Evolutionary conservation across 345 rosid genomes (phyloP).

Genomic region (Excoecaria cochinchinensis): DNA sequence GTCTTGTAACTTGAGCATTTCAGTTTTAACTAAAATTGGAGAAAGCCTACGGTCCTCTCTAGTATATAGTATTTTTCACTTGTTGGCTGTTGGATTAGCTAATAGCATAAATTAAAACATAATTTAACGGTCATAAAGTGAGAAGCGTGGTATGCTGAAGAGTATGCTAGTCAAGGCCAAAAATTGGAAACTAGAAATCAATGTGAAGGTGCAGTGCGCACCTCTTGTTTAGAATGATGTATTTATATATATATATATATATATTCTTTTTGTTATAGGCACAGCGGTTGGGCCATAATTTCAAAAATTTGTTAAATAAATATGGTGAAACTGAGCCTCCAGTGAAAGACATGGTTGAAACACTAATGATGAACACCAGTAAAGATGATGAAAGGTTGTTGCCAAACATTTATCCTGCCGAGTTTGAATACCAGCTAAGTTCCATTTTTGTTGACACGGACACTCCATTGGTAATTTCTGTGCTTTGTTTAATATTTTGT

Average conservation of each 20-base stretch:
- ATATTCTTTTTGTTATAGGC: constrained; percentile 35
- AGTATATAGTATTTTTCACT: too few relatives aligned
- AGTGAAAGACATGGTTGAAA: constrained; percentile 43
- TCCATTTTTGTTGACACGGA: constrained; percentile 55
- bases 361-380: constrained; percentile 55
- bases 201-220: not conserved
- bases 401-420: constrained; percentile 42
- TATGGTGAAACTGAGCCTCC: constrained; percentile 47
- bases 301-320: constrained; percentile 36
- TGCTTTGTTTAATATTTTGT: not conserved
- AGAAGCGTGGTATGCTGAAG: too few relatives aligned
- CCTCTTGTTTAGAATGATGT: too few relatives aligned
- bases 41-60: too few relatives aligned
- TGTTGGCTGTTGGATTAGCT: too few relatives aligned
- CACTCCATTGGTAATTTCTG: constrained; percentile 35
- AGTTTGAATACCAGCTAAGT: constrained; percentile 48
- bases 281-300: constrained; percentile 46
- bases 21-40: too few relatives aligned
- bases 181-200: not conserved
- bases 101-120: too few relatives aligned
- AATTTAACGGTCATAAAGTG: too few relatives aligned
- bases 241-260: too few relatives aligned
- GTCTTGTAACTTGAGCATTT: not conserved
- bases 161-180: too few relatives aligned
- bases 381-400: constrained; percentile 46